Base-by-base conservation (phyloP, 345 rosid species). In the Isatis tinctoria region DNA sequence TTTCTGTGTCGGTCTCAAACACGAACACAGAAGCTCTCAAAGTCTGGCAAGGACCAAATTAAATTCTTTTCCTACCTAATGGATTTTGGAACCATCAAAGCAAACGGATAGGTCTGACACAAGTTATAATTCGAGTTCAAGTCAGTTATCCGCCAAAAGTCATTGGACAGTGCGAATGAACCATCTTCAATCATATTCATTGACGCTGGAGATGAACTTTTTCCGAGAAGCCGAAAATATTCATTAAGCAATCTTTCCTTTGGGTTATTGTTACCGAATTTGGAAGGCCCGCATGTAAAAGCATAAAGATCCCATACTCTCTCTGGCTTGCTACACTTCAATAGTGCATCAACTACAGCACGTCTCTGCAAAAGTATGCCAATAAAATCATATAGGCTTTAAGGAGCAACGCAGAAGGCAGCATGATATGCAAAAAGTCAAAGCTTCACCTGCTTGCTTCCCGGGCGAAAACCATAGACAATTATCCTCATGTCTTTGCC, bases 401-500 rank as follows among this genome's bases (percentile, higher is more conserved):
- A 52, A 17, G 14, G 58, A 33, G 62, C 53, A 73, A 22, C 43
- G 64, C 28, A 7, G 39, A 36, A 43, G 62, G 59, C 27, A 44
- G 41, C 26, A 52, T n/a, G 49, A 71, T 36, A 60, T 35, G 37
- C 9, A 24, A 9, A 28, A 27, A 20, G 2, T 22, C 54, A 41
- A 44, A 51, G 52, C 39, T 62, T 72, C 27, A 92, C 99, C 99
- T 87, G 94, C 87, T 82, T 92, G 78, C 85, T 90, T 69, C 82
- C 83, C 39, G 99, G 94, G 74, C 79, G 98, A 75, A 95, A 95
- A 72, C 98, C 96, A 78, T 90, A 90, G 41, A 95, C 98, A 68
- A 95, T 78, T 60, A 92, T 82, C 79, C 97, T 89, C 99, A 95
- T 92, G 81, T 95, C 99, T 80, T 92, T 95, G 67, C 99, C 99